Percentiles rank a stretch among this genome's conserved stretches.
phyloP scores from a whole-genome alignment of 2,329 filamentous ascomycete genomes.

The Diaporthe sp. region DNA sequence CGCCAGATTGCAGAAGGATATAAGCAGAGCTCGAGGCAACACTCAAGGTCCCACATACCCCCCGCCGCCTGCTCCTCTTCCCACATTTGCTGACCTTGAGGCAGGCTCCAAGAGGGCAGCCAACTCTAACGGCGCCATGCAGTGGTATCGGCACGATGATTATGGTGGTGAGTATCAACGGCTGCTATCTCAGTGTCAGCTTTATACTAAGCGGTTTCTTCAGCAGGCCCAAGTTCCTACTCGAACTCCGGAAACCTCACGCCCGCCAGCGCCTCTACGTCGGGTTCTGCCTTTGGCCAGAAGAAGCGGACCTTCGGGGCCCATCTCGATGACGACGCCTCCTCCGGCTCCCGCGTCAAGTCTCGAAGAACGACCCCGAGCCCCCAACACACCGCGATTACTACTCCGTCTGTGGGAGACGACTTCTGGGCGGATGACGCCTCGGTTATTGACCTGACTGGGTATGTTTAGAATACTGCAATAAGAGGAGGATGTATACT shows the following conservation, averaged over 20 bases:
- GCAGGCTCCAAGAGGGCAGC: conserved; percentile 17
- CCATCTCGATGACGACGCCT: conserved; percentile 36
- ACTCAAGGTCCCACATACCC: conserved; percentile 14
- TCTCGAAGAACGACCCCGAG: conserved; percentile 42
- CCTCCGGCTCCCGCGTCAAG: conserved; percentile 32
- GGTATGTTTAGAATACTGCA: background rate
- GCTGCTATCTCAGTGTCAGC: background rate
- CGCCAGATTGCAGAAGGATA: conserved; percentile 49
- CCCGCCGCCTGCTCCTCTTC: background rate
- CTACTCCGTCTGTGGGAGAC: conserved; percentile 29
- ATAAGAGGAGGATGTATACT: background rate
- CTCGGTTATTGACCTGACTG: conserved; percentile 58
- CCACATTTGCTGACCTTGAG: background rate
- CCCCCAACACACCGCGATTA: conserved; percentile 36
- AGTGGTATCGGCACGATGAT: conserved; percentile 16
- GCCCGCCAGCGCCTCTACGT: conserved; percentile 30
- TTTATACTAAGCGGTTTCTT: background rate
- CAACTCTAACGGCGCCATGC: conserved; percentile 26
- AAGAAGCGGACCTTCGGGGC: conserved; percentile 35
- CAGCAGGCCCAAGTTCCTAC: conserved; percentile 9
- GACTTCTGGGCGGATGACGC: conserved; percentile 43
- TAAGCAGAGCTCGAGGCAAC: conserved; percentile 42
- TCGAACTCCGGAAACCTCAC: conserved; percentile 32
- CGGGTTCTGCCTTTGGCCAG: conserved; percentile 18
- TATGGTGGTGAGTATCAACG: background rate